These are phyloP conservation scores for Phialocephala subalpina DNA, from an alignment of 2,329 filamentous ascomycete species.

Conservation along the genomic window DNA sequence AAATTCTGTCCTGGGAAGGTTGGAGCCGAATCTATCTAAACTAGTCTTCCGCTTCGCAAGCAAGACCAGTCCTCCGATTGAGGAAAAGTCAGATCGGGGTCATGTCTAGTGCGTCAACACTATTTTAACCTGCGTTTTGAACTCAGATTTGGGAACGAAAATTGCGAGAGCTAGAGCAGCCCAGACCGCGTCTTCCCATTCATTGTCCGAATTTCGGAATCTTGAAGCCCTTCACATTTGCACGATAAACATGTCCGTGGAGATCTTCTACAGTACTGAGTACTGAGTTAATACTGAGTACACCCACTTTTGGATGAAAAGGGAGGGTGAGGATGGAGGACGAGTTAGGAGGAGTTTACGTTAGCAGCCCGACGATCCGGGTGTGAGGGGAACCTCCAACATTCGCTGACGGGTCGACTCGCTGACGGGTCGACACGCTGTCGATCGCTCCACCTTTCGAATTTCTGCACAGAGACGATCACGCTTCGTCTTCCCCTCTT, in stretches of 20 bases:
- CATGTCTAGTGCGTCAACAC: background rate
- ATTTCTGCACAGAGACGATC: too few relatives aligned
- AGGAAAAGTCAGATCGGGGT: background rate
- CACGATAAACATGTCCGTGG: too few relatives aligned
- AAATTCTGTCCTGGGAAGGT: background rate
- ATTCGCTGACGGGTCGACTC: background rate
- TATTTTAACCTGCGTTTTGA: background rate
- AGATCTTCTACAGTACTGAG: background rate
- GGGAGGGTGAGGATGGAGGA: background rate
- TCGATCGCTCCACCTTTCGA: slow-evolving; percentile 1
- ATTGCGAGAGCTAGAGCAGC: background rate
- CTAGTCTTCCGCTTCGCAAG: background rate
- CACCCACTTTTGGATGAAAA: background rate
- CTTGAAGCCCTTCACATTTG: background rate
- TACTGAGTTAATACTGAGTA: background rate
- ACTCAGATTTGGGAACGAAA: background rate
- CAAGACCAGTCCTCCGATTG: background rate
- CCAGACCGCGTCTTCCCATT: background rate
- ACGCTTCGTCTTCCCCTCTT: background rate
- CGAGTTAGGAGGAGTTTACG: background rate
- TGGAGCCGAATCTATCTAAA: background rate
- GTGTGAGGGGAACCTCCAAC: background rate
- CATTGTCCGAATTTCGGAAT: background rate
- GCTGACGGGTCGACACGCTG: background rate
- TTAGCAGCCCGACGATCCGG: background rate